Base-by-base conservation (phyloP, 108 stramenopile genomes). In the Skeletonema menzelii region DNA sequence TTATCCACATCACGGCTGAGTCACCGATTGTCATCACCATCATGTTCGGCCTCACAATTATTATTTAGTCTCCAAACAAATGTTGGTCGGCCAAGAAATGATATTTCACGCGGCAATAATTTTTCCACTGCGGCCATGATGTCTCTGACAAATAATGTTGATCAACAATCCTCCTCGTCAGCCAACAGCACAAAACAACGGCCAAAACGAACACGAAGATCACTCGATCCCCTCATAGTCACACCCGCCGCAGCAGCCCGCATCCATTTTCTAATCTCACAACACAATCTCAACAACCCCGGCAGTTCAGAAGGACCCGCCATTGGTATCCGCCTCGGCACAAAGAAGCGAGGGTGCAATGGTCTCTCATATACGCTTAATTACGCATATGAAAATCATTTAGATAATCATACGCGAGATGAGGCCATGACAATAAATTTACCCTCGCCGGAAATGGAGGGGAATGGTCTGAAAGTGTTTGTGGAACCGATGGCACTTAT, bases 401-500 rank as follows among this genome's bases (percentile, higher is more conserved):
- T 80, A 17, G 69, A 84, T 37, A 82, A 88, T 15, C 57, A 75
- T 44, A 75, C 82, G 14, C 76, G 87, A 56, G 88, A 89, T 76
- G 67, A 81, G 59, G 70, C 79, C 38, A 86, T 90, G 86, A 71
- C 75, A 27, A 73, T 87, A 5, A 73, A 70, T 30, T 56, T 70
- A 7, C 42, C 59, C 53, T 83, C 87, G 56, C 87, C 88, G 10
- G 76, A 49, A 27, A 76, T 86, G 49, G n/a, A 37, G 27, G 76
- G 55, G 59, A 67, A 94, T 62, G 97, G 97, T 15, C 82, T 97
- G 14, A 84, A 65, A 32, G 92, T 99, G 3, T 97, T 85, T 66
- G 95, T 99, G n/a, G 99, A 99, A 69, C 97, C 98, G 24, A 95
- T 95, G 92, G 98, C 99, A 8, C 84, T 99, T 37, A 95, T 99